Conservation (phyloP, 1,139 yeast species). For the Diutina ranongensis region DNA sequence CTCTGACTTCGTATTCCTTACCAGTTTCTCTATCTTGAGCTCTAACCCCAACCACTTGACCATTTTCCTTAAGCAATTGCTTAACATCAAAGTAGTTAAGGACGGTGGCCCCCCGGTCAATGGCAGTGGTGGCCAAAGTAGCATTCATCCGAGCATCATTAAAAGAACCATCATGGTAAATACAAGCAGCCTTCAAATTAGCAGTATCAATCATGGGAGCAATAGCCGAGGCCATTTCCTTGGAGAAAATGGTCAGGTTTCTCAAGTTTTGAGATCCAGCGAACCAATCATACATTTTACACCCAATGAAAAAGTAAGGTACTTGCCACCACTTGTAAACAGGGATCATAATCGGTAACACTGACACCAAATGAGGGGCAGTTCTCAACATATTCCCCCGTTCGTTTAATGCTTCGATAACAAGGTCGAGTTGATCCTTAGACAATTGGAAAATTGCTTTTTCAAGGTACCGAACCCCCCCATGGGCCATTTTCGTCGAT, state of each 20-base stretch:
- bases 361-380: conserved; percentile 84
- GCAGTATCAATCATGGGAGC: conserved; percentile 84
- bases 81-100: conserved; percentile 79
- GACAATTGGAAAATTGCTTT: conserved; percentile 89
- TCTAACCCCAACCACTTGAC: conserved; percentile 60
- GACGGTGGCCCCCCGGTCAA: conserved; percentile 80
- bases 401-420: conserved; percentile 88
- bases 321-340: conserved; percentile 94
- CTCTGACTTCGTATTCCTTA: conserved; percentile 42
- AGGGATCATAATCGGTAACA: conserved; percentile 90
- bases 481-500: conserved; percentile 96
- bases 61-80: conserved; percentile 51
- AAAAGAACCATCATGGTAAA: conserved; percentile 91
- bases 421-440: conserved; percentile 83
- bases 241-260: conserved; percentile 62
- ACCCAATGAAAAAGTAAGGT: conserved; percentile 88
- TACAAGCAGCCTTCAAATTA: conserved; percentile 79
- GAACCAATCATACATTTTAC: conserved; percentile 84
- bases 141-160: conserved; percentile 90
- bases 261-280: conserved; percentile 86
- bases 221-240: conserved; percentile 54
- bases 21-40: conserved; percentile 72
- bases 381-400: conserved; percentile 82
- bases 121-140: conserved; percentile 76
- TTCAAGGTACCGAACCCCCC: conserved; percentile 92